Evolutionary conservation across 176 grass and related monocot genomes (phyloP), one percentile per base, ranked within the genome.

Genomic region (Urochloa ruziziensis): DNA sequence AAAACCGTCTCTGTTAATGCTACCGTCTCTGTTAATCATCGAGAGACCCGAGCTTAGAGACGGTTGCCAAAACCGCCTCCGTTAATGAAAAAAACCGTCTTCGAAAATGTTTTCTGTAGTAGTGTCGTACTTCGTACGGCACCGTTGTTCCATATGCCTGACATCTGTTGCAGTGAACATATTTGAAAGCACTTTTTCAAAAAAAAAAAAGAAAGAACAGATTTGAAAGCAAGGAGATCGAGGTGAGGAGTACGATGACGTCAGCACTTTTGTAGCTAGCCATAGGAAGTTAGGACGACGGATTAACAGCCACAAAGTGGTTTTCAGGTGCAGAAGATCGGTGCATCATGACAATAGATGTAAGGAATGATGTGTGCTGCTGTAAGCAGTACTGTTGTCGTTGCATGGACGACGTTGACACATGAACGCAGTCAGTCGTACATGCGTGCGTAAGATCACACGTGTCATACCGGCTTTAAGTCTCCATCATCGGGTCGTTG

Each of bases 381-480:
- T 18, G 43, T 48, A 71, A 48, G 43, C 43, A 49, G 43, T 59
- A 10, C 10, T 27, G 25, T 30, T 72, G 69, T 49, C 69, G 14
- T 4, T 49, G 15, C 15, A 72, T 72, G 43, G 69, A 48, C 24
- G 69, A 48, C 24, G 69, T 48, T 72, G 43, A 72, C 43, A 69
- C 18, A 30, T 63, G 15, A 63, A 9, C 25, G 10, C 15, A 49
- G 25, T 13, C 68, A 49, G 69, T 49, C 69, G 25, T 49, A 49
- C 43, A 30, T 30, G 43, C 25, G 25, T 72, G 25, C 69, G 69
- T 72, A 72, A 48, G 69, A 72, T 72, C 69, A 49, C 43, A 72
- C 43, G 43, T 72, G 69, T 59, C 56, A 25, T 59, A 4, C n/a
- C n/a, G 11, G 56, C 56, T 59, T 59, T 27, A 27, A 27, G 56